Evolutionary conservation across 345 rosid species (phyloP).

Genomic region (Rubroshorea leprosula): DNA sequence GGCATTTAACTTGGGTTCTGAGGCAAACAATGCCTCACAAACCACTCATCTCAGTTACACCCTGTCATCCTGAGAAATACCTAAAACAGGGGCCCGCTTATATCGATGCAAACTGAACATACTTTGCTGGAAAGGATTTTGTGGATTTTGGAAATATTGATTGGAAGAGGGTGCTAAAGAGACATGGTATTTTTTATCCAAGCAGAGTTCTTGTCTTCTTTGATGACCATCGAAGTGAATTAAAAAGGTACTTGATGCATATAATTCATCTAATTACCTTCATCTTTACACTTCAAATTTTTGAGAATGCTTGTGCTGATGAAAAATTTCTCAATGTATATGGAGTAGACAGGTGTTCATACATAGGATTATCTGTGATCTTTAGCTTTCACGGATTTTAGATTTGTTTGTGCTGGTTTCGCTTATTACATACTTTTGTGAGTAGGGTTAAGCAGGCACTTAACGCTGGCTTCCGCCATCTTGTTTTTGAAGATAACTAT

Average conservation of each 20-base stretch:
- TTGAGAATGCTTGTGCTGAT: too few relatives aligned
- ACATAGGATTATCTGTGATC: too few relatives aligned
- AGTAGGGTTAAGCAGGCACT: slow-evolving; percentile 77
- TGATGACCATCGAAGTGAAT: slow-evolving; percentile 96
- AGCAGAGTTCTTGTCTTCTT: slow-evolving; percentile 72
- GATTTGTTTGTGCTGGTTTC: not conserved
- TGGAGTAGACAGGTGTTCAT: too few relatives aligned
- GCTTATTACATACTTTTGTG: slow-evolving; percentile 11
- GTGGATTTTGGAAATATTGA: slow-evolving; percentile 90
- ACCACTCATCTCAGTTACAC: slow-evolving; percentile 75
- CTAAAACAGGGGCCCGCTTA: slow-evolving; percentile 90
- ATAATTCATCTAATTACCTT: too few relatives aligned
- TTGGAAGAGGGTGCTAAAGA: slow-evolving; percentile 66
- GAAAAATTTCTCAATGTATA: too few relatives aligned
- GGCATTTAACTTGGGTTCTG: slow-evolving; percentile 97
- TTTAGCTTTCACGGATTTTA: not conserved
- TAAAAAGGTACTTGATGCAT: slow-evolving; percentile 62
- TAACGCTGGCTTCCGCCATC: slow-evolving; percentile 79
- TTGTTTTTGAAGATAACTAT: slow-evolving; percentile 94
- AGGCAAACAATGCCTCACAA: slow-evolving; percentile 93
- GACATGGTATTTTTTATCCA: slow-evolving; percentile 57
- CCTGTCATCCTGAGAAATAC: slow-evolving; percentile 92
- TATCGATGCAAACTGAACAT: slow-evolving; percentile 93
- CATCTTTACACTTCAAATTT: too few relatives aligned
- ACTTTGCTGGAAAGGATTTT: slow-evolving; percentile 96